Conservation (phyloP, 345 rosid species). For the Dimocarpus longan region DNA sequence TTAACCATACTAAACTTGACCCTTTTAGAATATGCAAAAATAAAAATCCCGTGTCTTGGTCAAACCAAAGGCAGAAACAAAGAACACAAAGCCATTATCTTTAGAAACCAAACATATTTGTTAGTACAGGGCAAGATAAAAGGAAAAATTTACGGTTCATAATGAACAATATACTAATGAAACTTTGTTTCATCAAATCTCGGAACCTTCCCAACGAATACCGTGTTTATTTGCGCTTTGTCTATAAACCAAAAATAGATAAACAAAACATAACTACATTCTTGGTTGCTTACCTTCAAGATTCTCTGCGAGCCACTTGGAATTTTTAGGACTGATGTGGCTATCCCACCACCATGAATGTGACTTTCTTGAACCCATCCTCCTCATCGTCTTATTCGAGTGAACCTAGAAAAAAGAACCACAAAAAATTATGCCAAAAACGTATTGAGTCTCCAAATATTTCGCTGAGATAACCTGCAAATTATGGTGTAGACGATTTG, state of each 20-base stretch:
- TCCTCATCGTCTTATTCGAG: constrained; percentile 46
- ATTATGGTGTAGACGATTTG: neutral
- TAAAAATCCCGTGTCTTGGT: neutral
- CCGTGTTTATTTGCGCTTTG: no score
- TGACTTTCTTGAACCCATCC: constrained; percentile 50
- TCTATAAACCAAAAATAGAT: neutral
- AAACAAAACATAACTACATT: neutral
- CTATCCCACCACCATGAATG: constrained; percentile 96
- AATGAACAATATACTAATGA: neutral
- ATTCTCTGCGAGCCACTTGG: constrained; percentile 87
- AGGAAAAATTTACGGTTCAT: neutral
- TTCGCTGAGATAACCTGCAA: neutral
- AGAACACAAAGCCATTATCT: constrained; percentile 1
- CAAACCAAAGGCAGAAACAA: constrained; percentile 1
- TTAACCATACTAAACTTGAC: neutral
- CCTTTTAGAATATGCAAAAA: neutral
- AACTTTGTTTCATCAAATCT: neutral
- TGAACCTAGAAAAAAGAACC: constrained; percentile 28
- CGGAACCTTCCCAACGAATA: neutral
- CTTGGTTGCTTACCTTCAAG: constrained; percentile 58
- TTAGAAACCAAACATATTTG: neutral
- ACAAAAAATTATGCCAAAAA: neutral
- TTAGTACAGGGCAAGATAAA: neutral
- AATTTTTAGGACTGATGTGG: constrained; percentile 72
- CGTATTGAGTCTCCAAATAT: neutral